Evolutionary conservation across 2,329 filamentous ascomycete species (phyloP).

Genomic region (Trichoderma arundinaceum): DNA sequence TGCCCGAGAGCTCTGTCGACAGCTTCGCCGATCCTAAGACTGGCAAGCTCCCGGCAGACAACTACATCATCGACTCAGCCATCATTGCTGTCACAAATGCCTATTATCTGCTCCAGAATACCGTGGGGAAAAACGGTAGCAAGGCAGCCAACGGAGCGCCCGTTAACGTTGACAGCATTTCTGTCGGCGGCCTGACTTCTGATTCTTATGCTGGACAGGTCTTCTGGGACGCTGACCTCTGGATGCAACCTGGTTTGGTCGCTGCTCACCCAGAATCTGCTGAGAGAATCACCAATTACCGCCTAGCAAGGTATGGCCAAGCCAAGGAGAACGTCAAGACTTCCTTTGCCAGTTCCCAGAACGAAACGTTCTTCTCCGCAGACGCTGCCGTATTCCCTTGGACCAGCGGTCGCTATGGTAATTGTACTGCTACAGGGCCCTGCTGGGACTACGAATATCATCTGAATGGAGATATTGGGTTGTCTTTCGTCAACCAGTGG

Average conservation of each 20-base stretch:
- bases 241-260: slow-evolving; percentile 40
- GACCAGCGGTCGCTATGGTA: slow-evolving; percentile 70
- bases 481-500: slow-evolving; percentile 44
- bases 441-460: slow-evolving; percentile 77
- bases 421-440: slow-evolving; percentile 64
- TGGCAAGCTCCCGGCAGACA: slow-evolving; percentile 62
- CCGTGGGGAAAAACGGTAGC: slow-evolving; percentile 48
- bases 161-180: slow-evolving; percentile 40
- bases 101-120: slow-evolving; percentile 62
- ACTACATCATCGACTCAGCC: slow-evolving; percentile 59
- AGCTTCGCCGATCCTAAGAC: slow-evolving; percentile 59
- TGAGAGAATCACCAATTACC: slow-evolving; percentile 39
- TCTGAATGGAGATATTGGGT: slow-evolving; percentile 70
- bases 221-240: slow-evolving; percentile 43
- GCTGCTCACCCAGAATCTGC: slow-evolving; percentile 39
- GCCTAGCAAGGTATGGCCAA: slow-evolving; percentile 48
- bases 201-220: slow-evolving; percentile 42
- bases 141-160: slow-evolving; percentile 53
- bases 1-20: slow-evolving; percentile 67
- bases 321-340: slow-evolving; percentile 66
- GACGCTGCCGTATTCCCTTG: slow-evolving; percentile 62
- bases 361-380: slow-evolving; percentile 60
- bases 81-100: slow-evolving; percentile 61
- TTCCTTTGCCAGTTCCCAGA: slow-evolving; percentile 52
- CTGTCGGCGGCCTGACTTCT: slow-evolving; percentile 40